Base-by-base conservation (phyloP, 768 basidiomycete genomes). In the Termitomyces sp. region DNA sequence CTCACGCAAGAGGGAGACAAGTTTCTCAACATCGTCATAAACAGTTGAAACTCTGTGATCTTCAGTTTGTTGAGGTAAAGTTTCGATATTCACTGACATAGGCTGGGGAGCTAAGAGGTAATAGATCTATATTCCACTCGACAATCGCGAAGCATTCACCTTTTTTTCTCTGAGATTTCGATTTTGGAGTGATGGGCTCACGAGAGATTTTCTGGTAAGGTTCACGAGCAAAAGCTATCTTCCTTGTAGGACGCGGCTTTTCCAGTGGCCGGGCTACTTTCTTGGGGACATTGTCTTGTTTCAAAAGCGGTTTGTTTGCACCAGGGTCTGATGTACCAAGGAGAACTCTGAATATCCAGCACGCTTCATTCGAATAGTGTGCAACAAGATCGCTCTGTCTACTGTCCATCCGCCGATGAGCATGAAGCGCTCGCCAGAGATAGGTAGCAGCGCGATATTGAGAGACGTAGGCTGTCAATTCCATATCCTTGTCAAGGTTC, bases 361-460 rank as follows among this genome's bases (percentile, higher is more conserved):
- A 84, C 0, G 84, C 87, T 14, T 79, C 71, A 11, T 80, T 82
- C 1, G 81, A 74, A 49, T 85, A 82, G n/a, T 71, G 65, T 8
- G 79, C 70, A 43, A 90, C 76, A 1, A 77, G 64, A 0, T 69
- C 56, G 55, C 72, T 75, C 65, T 82, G 78, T 24, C 79, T 70
- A 0, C 70, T 59, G 55, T 80, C 75, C 9, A 68, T 72, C 5
- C 72, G 74, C 14, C 83, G 80, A 69, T 94, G 90, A 20, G 83
- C 79, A 64, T 90, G 85, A 20, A 94, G 71, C 0, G 86, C 84
- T 46, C 83, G 71, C 85, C 87, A 89, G 26, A 94, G 74, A 63
- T 88, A 82, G 0, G 79, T 74, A 1, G 77, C 70, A 1, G 82
- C 77, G 30, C 72, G 76, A 63, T 86, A 84, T 64, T 88, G 83